Evolutionary conservation across 2,329 filamentous ascomycete genomes (phyloP), one percentile per base, ranked within the genome.

Genomic region (Westerdykella aurantiaca): DNA sequence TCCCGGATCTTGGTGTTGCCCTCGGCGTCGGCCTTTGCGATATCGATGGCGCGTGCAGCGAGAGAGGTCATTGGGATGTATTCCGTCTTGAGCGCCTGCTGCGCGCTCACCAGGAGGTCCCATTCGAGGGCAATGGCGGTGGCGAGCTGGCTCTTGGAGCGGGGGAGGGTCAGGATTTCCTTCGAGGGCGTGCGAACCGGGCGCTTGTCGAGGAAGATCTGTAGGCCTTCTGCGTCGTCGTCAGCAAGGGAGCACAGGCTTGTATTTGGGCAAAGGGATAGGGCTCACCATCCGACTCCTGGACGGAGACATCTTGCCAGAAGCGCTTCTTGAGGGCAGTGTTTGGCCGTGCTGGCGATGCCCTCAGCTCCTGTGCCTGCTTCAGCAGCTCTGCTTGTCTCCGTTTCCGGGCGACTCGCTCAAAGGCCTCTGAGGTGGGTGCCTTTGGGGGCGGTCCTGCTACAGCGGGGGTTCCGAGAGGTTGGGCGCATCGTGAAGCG

Each of bases 31-130:
- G 88, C 84, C 16, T 75, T 75, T 38, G 74, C 75, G 43, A 97
- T 86, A 62, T 97, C 91, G 23, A 91, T 68, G 0, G 89, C 91
- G 37, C 93, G 84, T 50, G 88, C 88, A 17, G 83, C 75, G 13
- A 96, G 79, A 38, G 88, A 89, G 2, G 90, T 97, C 50, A 98
- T 74, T 12, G 93, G 93, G 53, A 96, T 91, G 38, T 94, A 80
- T 69, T 97, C 88, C 46, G 86, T 81, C 65, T 85, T 87, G 33
- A 90, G 78, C 0, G 89, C 88, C 69, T 97, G 88, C 62, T 90
- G 84, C 2, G 86, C 82, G 12, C 86, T 86, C 18, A 83, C 78
- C 48, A 98, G 78, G 39, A 85, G 75, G 64, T 96, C 90, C 93
- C 93, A 98, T 73, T 98, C 93, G 37, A 94, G 72, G 3, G 91